phyloP scores from a whole-genome alignment of 805 yeast species.

The Myxozyma monticola region DNA sequence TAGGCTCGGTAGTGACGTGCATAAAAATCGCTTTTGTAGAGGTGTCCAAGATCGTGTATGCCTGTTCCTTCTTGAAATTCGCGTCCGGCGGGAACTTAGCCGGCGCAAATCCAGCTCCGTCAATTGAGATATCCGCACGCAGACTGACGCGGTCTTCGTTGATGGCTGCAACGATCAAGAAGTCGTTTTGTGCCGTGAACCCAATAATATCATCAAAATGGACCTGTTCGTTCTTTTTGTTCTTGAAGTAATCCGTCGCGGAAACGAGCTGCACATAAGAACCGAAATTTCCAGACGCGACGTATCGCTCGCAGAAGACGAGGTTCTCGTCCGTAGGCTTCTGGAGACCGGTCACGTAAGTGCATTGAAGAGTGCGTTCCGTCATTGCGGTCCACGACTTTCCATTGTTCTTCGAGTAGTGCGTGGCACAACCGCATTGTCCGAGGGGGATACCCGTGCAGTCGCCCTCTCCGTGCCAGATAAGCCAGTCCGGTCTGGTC shows the following conservation, averaged over 20 bases:
- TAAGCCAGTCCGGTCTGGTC: conserved; percentile 54
- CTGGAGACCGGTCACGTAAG: conserved; percentile 61
- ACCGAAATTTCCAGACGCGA: not conserved
- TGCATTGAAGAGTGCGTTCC: conserved; percentile 59
- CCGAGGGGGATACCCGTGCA: conserved; percentile 51
- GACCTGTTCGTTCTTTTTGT: conserved; percentile 38
- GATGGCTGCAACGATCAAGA: conserved; percentile 67
- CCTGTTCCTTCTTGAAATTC: conserved; percentile 58
- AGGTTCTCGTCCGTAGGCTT: conserved; percentile 49
- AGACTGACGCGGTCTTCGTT: conserved; percentile 52
- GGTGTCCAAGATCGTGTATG: conserved; percentile 79
- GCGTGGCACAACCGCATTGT: conserved; percentile 59
- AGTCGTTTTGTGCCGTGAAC: conserved; percentile 69
- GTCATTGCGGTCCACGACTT: conserved; percentile 54
- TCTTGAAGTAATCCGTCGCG: conserved; percentile 48
- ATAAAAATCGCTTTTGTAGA: conserved; percentile 70
- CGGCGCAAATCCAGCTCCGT: conserved; percentile 74
- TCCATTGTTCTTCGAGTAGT: conserved; percentile 69
- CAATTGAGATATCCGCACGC: conserved; percentile 71
- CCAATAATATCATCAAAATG: conserved; percentile 66
- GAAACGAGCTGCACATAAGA: conserved; percentile 42
- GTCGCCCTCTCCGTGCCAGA: conserved; percentile 65
- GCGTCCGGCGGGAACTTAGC: conserved; percentile 74
- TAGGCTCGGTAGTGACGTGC: conserved; percentile 71
- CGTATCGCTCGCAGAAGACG: conserved; percentile 60